phyloP scores from a whole-genome alignment of 2,329 filamentous ascomycete genomes.

The Purpureocillium lavendulum region DNA sequence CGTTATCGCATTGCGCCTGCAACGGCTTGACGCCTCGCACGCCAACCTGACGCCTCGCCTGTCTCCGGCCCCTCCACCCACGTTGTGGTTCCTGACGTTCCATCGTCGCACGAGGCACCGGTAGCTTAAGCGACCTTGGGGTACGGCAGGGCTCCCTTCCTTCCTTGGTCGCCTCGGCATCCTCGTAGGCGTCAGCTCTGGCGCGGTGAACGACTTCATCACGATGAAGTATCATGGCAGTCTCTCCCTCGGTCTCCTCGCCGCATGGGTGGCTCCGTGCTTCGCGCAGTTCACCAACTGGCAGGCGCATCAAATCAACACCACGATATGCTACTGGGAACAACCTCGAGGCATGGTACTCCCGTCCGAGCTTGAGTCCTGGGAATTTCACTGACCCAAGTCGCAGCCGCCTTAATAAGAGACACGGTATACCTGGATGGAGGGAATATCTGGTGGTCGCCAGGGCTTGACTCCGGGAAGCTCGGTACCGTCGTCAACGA shows the following conservation, averaged over 20 bases:
- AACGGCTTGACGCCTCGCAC: too few species aligned
- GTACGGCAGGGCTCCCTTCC: too few species aligned
- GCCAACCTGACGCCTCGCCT: too few species aligned
- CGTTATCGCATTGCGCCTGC: too few species aligned
- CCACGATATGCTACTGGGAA: slow-evolving; percentile 52
- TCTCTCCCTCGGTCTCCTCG: slow-evolving; percentile 10
- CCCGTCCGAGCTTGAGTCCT: background rate
- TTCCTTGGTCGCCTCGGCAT: too few species aligned
- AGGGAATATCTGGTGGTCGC: slow-evolving; percentile 45
- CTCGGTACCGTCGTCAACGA: slow-evolving; percentile 20
- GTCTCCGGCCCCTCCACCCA: too few species aligned
- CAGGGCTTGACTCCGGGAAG: slow-evolving; percentile 37
- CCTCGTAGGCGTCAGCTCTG: too few species aligned
- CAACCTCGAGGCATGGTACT: slow-evolving; percentile 29
- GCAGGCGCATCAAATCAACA: slow-evolving; percentile 42
- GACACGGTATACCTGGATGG: slow-evolving; percentile 61
- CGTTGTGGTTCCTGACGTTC: too few species aligned
- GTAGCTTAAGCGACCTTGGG: too few species aligned
- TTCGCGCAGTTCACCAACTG: slow-evolving; percentile 38
- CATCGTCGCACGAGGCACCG: too few species aligned
- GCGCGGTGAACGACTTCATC: background rate
- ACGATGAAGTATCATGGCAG: slow-evolving; percentile 11
- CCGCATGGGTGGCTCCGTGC: slow-evolving; percentile 7
- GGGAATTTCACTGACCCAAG: background rate
- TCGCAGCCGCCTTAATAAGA: slow-evolving; percentile 44